phyloP scores from a whole-genome alignment of 73 alveolate genomes.

The Paramecium octaurelia region DNA sequence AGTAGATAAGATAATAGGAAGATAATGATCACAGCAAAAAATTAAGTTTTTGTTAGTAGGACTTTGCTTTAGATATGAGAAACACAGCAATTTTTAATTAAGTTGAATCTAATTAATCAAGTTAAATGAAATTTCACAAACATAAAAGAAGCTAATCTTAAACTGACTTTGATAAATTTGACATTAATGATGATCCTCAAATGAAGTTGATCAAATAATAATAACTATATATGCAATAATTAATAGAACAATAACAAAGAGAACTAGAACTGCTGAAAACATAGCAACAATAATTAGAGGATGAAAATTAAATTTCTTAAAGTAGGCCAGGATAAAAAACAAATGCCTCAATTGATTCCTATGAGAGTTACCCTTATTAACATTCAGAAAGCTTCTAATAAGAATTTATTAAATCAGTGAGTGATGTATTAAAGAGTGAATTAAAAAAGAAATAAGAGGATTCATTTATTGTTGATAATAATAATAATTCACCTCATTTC shows the following conservation, averaged over 20 bases:
- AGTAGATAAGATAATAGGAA: background rate
- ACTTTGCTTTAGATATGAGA: background rate
- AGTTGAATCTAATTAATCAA: background rate
- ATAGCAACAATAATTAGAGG: background rate
- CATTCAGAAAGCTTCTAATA: background rate
- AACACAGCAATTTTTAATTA: background rate
- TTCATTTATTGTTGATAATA: background rate
- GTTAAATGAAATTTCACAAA: background rate
- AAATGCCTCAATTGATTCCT: background rate
- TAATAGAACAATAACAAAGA: background rate
- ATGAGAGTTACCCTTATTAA: background rate
- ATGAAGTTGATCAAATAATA: background rate
- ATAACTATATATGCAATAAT: background rate
- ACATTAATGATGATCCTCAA: background rate
- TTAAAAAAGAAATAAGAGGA: background rate
- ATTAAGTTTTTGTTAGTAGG: background rate
- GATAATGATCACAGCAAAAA: background rate
- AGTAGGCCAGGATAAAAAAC: background rate
- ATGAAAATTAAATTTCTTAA: background rate
- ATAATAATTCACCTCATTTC: background rate
- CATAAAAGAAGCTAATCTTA: constrained; percentile 10
- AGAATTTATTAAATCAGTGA: background rate
- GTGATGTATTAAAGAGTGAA: background rate
- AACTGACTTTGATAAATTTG: background rate
- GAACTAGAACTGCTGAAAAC: background rate